These are phyloP conservation scores for Hibiscus syriacus DNA, from an alignment of 345 rosid genomes.

Conservation along the genomic window DNA sequence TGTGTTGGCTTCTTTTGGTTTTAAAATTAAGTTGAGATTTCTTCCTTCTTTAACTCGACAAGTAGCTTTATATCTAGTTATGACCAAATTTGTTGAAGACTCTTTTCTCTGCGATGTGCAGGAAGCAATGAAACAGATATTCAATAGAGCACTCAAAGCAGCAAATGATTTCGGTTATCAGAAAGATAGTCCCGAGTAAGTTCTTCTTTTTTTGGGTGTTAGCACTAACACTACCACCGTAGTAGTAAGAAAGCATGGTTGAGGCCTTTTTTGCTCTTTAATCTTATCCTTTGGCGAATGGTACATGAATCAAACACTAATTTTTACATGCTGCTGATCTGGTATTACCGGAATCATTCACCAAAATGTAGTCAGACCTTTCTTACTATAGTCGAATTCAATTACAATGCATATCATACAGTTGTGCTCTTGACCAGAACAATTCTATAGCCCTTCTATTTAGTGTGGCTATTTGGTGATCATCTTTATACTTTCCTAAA, in stretches of 20 bases:
- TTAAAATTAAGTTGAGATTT: neutral
- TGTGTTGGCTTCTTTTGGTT: conserved; percentile 3
- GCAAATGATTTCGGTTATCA: conserved; percentile 91
- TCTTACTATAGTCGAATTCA: neutral
- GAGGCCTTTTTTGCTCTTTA: neutral
- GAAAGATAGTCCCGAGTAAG: conserved; percentile 95
- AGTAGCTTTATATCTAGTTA: neutral
- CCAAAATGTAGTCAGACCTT: neutral
- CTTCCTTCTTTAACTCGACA: neutral
- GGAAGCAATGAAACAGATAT: conserved; percentile 96
- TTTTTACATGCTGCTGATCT: neutral
- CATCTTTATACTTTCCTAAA: neutral
- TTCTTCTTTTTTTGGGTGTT: conserved; percentile 17
- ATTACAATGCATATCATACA: neutral
- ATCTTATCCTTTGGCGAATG: neutral
- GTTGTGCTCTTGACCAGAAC: neutral
- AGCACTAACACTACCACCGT: neutral
- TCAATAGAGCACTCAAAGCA: conserved; percentile 81
- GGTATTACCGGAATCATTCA: neutral
- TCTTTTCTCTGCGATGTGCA: conserved; percentile 24
- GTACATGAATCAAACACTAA: neutral
- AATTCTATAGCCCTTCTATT: neutral
- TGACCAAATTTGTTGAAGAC: conserved; percentile 1
- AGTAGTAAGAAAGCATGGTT: conserved; percentile 1
- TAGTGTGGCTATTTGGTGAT: neutral